These are phyloP conservation scores for Aspergillus funiculosus DNA, from an alignment of 495 filamentous ascomycete genomes.

Conservation along the genomic window DNA sequence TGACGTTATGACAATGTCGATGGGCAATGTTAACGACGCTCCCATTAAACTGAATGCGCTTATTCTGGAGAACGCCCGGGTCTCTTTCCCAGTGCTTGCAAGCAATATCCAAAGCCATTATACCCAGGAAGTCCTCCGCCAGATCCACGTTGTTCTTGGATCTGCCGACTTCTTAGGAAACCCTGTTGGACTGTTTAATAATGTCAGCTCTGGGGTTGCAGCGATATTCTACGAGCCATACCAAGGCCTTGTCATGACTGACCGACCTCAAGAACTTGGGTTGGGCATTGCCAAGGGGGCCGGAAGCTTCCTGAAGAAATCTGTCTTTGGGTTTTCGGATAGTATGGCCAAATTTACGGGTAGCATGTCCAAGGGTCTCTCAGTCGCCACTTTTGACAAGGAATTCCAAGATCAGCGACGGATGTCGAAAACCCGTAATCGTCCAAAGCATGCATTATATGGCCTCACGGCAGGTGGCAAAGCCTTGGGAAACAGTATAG, in stretches of 20 bases:
- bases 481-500: slow-evolving; percentile 86
- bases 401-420: slow-evolving; percentile 95
- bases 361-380: slow-evolving; percentile 91
- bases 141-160: slow-evolving; percentile 92
- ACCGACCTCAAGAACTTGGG: slow-evolving; percentile 88
- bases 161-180: slow-evolving; percentile 99
- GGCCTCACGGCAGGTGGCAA: slow-evolving; percentile 94
- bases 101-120: slow-evolving; percentile 88
- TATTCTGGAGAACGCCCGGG: slow-evolving; percentile 90
- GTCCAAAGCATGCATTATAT: slow-evolving; percentile 94
- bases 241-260: slow-evolving; percentile 94
- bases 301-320: slow-evolving; percentile 96
- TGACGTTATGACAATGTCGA: slow-evolving; percentile 97
- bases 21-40: slow-evolving; percentile 97
- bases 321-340: slow-evolving; percentile 92
- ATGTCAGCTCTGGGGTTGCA: slow-evolving; percentile 90
- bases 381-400: slow-evolving; percentile 93
- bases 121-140: slow-evolving; percentile 89
- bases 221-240: slow-evolving; percentile 99
- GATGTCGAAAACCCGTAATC: slow-evolving; percentile 86
- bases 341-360: slow-evolving; percentile 95
- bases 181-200: slow-evolving; percentile 96
- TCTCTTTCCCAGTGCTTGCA: slow-evolving; percentile 76
- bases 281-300: slow-evolving; percentile 94
- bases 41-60: slow-evolving; percentile 87